Evolutionary conservation across 2,329 filamentous ascomycete species (phyloP).

Genomic region (Aspergillus melleus): DNA sequence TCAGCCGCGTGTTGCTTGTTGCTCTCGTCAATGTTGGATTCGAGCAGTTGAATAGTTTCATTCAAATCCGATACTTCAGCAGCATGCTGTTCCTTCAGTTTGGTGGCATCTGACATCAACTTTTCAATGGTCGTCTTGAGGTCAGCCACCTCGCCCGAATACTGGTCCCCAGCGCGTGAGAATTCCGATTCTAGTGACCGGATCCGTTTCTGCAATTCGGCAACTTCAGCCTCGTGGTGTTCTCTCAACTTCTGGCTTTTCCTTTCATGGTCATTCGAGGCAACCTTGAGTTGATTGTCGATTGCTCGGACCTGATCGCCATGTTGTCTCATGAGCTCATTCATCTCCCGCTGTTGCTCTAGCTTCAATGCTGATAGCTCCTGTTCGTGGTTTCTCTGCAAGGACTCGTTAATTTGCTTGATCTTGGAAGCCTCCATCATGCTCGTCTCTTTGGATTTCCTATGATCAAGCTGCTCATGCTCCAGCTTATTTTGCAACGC

Average conservation of each 20-base stretch:
- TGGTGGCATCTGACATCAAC: conserved; percentile 50
- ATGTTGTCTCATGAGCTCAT: conserved; percentile 45
- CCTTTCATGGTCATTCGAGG: conserved; percentile 41
- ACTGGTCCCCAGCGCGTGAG: conserved; percentile 49
- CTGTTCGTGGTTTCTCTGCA: conserved; percentile 69
- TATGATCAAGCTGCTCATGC: conserved; percentile 73
- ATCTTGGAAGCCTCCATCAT: conserved; percentile 58
- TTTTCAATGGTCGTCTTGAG: conserved; percentile 58
- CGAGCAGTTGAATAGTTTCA: conserved; percentile 59
- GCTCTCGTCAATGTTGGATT: conserved; percentile 49
- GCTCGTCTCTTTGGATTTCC: conserved; percentile 61
- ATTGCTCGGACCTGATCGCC: conserved; percentile 49
- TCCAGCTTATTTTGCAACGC: conserved; percentile 58
- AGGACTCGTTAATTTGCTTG: conserved; percentile 67
- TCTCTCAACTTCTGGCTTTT: conserved; percentile 39
- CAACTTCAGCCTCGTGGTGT: conserved; percentile 60
- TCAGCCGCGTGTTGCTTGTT: conserved; percentile 55
- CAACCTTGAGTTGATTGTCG: conserved; percentile 50
- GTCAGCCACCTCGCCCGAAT: conserved; percentile 59
- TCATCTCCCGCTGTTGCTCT: conserved; percentile 45
- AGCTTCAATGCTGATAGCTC: conserved; percentile 59
- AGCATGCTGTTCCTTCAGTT: conserved; percentile 62
- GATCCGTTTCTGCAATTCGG: conserved; percentile 63
- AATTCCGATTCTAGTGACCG: conserved; percentile 56
- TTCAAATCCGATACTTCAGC: conserved; percentile 62